Evolutionary conservation across 345 rosid genomes (phyloP).

Genomic region (Psidium friedrichsthalianum): DNA sequence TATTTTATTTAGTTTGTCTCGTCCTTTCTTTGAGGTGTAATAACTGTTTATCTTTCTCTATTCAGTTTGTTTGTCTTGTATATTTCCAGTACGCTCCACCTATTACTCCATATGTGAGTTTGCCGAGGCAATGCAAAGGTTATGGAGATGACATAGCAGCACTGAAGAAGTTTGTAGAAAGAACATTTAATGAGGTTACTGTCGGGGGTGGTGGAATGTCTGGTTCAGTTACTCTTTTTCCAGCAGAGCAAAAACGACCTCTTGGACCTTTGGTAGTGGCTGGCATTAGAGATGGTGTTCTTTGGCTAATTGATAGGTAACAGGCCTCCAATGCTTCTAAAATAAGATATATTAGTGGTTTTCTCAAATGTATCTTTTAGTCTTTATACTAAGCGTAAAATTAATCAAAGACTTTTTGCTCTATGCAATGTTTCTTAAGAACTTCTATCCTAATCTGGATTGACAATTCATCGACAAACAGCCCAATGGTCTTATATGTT

Average conservation of each 20-base stretch:
- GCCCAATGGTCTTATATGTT: too few relatives aligned
- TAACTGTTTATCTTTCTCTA: too few relatives aligned
- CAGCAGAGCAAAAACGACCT: constrained; percentile 86
- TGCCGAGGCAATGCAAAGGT: constrained; percentile 69
- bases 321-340: neutral
- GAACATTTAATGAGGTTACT: constrained; percentile 74
- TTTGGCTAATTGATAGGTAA: constrained; percentile 97
- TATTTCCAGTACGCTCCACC: constrained; percentile 94
- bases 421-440: too few relatives aligned
- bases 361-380: neutral
- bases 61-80: constrained; percentile 91
- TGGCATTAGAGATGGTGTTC: constrained; percentile 97
- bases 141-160: constrained; percentile 56
- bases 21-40: too few relatives aligned
- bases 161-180: constrained; percentile 56
- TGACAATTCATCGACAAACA: too few relatives aligned
- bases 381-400: neutral
- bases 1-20: too few relatives aligned
- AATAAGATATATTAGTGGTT: neutral
- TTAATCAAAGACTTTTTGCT: neutral
- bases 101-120: constrained; percentile 78
- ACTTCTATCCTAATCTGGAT: constrained; percentile 19
- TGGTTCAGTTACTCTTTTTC: constrained; percentile 95
- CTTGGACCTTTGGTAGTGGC: constrained; percentile 90
- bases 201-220: constrained; percentile 99